Base-by-base conservation (phyloP, 2,329 filamentous ascomycete species). In the Penicillium nordicum region DNA sequence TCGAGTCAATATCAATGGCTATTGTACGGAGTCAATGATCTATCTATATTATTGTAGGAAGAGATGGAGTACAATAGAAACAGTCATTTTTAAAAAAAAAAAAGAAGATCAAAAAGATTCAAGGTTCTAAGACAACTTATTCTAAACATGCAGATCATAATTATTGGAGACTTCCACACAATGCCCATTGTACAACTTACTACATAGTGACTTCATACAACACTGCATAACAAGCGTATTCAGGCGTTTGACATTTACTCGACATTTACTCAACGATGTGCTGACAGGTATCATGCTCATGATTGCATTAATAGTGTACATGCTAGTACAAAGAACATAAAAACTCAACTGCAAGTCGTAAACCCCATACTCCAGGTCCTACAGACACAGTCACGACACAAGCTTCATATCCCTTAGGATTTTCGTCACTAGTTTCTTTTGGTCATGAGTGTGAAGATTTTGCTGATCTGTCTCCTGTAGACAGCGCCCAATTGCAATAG, bases 401-500 rank as follows among this genome's bases (percentile, higher is more conserved):
- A 75, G 59, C 55, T 74, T 72, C 70, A 78, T 69, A 47, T 77
- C 76, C 55, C 69, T 72, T 53, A 80, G 64, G 46, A 77, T 64
- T 62, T 65, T 76, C 47, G 72, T 72, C 32, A 78, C 76, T 51
- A 79, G 47, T 63, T 78, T 80, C 65, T 72, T 77, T 64, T 80
- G 78, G 54, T 79, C 78, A 43, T 71, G 66, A 27, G 74, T 58
- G 7, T 65, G 68, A 53, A 79, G 58, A 21, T 71, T 68, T 52
- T 82, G 81, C 67, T 88, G 82, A 71, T 97, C 92, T n/a, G 88
- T 88, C 70, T 90, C 84, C 66, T 83, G 82, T 46, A 99, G 78
- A 42, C 90, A 89, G 64, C 84, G 85, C 1, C 92, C 93, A 54
- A 97, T 89, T 0, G 85, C 82, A 59, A 96, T 78, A 8, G 92